Evolutionary conservation across 495 filamentous ascomycete genomes (phyloP).

Genomic region (Opeltia flavorubescens): DNA sequence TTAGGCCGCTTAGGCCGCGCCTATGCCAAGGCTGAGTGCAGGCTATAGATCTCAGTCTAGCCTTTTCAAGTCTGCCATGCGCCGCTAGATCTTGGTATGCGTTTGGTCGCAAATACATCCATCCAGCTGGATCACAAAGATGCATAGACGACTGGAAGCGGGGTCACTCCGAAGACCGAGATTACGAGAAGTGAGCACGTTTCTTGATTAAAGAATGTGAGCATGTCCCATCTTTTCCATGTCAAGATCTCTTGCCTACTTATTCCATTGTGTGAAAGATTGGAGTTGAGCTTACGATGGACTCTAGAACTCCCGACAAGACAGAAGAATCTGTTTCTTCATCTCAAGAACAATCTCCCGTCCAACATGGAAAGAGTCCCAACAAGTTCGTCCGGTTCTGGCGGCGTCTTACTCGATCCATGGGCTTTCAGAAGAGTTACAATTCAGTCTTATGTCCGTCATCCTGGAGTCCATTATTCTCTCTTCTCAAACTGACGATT

Average conservation of each 20-base stretch:
- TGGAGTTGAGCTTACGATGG: background rate
- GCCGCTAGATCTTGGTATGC: background rate
- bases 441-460: conserved; percentile 4
- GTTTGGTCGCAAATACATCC: no score
- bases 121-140: no score
- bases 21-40: no score
- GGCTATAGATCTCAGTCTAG: background rate
- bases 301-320: background rate
- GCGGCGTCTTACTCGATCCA: background rate
- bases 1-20: no score
- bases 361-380: background rate
- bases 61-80: background rate
- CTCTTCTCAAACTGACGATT: background rate
- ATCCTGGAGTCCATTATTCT: background rate
- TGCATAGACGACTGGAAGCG: no score
- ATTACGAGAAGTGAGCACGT: no score
- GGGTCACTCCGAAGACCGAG: no score
- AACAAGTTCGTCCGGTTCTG: background rate
- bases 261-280: background rate
- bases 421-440: conserved; percentile 9
- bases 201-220: no score
- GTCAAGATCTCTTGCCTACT: background rate
- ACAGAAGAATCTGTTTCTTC: background rate
- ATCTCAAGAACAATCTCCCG: background rate
- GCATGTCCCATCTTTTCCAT: no score